Conservation (phyloP, 2,329 filamentous ascomycete genomes). For the Penicillium corylophilum region DNA sequence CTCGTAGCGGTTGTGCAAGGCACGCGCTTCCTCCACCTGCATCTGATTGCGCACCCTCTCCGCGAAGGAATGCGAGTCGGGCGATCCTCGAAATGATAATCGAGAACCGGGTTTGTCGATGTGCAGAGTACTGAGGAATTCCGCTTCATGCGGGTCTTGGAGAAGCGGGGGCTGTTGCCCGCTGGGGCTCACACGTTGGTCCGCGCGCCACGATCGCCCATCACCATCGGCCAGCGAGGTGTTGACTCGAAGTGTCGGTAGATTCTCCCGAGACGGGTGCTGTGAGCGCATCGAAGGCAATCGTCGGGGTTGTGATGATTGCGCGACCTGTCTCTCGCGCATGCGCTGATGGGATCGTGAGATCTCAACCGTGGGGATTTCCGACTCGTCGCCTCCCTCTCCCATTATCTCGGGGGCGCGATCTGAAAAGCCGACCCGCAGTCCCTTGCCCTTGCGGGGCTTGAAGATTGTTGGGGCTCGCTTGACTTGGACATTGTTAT, state of each 20-base stretch:
- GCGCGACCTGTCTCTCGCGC: slow-evolving; percentile 24
- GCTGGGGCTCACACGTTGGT: slow-evolving; percentile 15
- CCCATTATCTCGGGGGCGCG: slow-evolving; percentile 78
- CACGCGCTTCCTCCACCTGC: slow-evolving; percentile 53
- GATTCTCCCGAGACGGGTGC: slow-evolving; percentile 15
- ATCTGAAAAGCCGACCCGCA: slow-evolving; percentile 73
- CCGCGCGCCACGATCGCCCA: slow-evolving; percentile 13
- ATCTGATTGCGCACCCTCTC: slow-evolving; percentile 51
- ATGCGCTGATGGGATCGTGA: slow-evolving; percentile 48
- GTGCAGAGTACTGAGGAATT: slow-evolving; percentile 38
- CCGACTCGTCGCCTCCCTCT: slow-evolving; percentile 84
- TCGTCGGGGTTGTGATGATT: slow-evolving; percentile 14
- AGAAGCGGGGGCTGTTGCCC: slow-evolving; percentile 31
- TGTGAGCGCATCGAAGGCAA: slow-evolving; percentile 6
- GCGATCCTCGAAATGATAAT: slow-evolving; percentile 40
- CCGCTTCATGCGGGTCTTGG: slow-evolving; percentile 36
- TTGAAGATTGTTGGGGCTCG: slow-evolving; percentile 24
- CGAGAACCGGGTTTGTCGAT: slow-evolving; percentile 33
- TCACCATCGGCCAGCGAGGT: slow-evolving; percentile 31
- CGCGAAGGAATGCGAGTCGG: slow-evolving; percentile 47
- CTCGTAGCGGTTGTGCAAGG: slow-evolving; percentile 46
- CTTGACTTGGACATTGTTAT: background rate
- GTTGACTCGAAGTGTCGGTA: slow-evolving; percentile 34
- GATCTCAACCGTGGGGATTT: slow-evolving; percentile 70
- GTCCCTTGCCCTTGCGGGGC: slow-evolving; percentile 60